These are phyloP conservation scores for Carpinus fangiana DNA, from an alignment of 306 rosid genomes.

Conservation along the genomic window DNA sequence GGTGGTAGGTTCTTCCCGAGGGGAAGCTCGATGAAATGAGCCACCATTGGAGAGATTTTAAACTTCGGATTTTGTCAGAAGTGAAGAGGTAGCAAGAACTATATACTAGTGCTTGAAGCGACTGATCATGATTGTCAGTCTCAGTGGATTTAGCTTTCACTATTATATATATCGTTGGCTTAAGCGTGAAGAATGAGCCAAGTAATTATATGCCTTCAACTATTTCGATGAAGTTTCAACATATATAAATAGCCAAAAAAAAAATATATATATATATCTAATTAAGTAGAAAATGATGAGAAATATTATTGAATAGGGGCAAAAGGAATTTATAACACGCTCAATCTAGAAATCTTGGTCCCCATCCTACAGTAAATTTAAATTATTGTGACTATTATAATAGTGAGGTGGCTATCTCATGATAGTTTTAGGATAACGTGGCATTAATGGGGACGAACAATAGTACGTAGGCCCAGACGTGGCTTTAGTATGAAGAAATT, in stretches of 20 bases:
- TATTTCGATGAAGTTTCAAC: too few relatives aligned
- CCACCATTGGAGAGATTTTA: constrained; percentile 24
- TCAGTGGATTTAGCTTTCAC: neutral
- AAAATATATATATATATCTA: neutral
- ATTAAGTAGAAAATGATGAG: neutral
- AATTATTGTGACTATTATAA: neutral
- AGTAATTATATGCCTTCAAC: neutral
- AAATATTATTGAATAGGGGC: neutral
- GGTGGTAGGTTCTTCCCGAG: constrained; percentile 26
- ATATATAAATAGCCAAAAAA: too few relatives aligned
- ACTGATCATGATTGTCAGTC: neutral
- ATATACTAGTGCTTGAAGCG: neutral
- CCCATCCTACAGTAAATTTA: neutral
- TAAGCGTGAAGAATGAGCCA: neutral
- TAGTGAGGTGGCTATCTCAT: neutral
- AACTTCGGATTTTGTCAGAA: neutral
- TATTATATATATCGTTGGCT: neutral
- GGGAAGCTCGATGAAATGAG: constrained; percentile 19
- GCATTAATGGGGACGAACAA: neutral
- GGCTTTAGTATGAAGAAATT: neutral
- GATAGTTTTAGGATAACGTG: neutral
- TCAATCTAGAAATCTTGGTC: neutral
- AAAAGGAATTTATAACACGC: neutral
- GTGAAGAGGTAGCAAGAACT: neutral
- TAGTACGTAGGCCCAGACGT: neutral